Base-by-base conservation (phyloP, 1,284 basidiomycete species). In the Cutaneotrichosporon sp. region DNA sequence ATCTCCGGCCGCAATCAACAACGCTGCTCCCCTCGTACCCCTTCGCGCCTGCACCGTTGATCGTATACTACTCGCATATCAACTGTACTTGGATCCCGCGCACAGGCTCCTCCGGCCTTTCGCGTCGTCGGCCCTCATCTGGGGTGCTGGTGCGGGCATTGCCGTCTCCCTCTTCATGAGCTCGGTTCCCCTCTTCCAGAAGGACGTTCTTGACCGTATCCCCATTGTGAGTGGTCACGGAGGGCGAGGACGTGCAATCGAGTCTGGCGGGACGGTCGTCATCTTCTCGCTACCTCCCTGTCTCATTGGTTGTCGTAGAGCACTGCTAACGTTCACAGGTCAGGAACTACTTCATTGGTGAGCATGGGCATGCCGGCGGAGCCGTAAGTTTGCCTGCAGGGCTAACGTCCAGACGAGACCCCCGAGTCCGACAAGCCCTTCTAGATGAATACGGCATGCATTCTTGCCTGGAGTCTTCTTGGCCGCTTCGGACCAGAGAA, bases 371-470 rank as follows among this genome's bases (percentile, higher is more conserved):
- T n/a, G n/a, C n/a, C n/a, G n/a, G n/a, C n/a, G n/a, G n/a, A n/a
- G n/a, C n/a, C 11, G 33, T 14, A 31, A 31, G 29, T 31, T 9
- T 34, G 22, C 41, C 7, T 6, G 24, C 27, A 20, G n/a, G 24
- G 29, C 50, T 48, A 20, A 46, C 51, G 10, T 34, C 26, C 51
- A 67, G 74, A 75, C 67, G 68, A 59, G 46, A 71, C 67, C 46
- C 74, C 72, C 38, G 72, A 69, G 49, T 66, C 61, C 24, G 74
- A 75, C 66, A 74, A 75, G 64, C 74, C 74, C 38, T 75, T 75
- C 70, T 75, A 71, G 44, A 42, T n/a, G 41, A 37, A 31, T 22
- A 38, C 27, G 34, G 25, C 29, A 51, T 51, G 49, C 49, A 45
- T 50, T 17, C 9, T 31, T 31, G 29, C 29, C 14, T 31, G 29